Evolutionary conservation across 495 filamentous ascomycete species (phyloP).

Genomic region (Elaphomyces granulatus): DNA sequence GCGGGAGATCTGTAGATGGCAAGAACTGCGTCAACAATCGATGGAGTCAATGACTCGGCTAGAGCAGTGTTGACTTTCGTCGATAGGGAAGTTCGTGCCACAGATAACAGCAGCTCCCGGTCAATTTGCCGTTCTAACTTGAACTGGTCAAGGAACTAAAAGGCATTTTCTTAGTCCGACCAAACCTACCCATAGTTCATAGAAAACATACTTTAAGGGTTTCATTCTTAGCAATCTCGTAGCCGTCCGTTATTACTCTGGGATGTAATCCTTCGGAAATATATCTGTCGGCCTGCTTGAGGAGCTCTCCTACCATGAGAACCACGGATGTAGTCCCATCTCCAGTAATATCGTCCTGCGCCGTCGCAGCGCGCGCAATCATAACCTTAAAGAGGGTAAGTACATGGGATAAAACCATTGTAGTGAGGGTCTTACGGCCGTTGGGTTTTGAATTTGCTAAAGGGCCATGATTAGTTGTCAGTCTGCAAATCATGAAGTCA

Average conservation of each 20-base stretch:
- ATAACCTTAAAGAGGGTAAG: slow-evolving; percentile 47
- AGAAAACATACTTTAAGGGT: slow-evolving; percentile 55
- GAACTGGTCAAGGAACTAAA: slow-evolving; percentile 84
- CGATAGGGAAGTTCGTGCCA: slow-evolving; percentile 85
- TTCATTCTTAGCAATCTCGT: slow-evolving; percentile 91
- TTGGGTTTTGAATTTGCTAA: slow-evolving; percentile 72
- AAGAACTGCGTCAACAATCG: slow-evolving; percentile 90
- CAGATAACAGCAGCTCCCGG: slow-evolving; percentile 82
- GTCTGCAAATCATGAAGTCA: background rate
- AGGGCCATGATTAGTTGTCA: slow-evolving; percentile 29
- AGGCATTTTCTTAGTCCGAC: too few species aligned
- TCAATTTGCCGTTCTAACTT: slow-evolving; percentile 79
- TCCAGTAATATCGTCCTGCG: slow-evolving; percentile 95
- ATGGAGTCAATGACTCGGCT: slow-evolving; percentile 79
- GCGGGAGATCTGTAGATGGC: slow-evolving; percentile 78
- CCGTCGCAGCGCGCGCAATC: slow-evolving; percentile 95
- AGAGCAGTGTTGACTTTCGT: slow-evolving; percentile 84
- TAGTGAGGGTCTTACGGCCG: slow-evolving; percentile 45
- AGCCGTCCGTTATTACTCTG: slow-evolving; percentile 92
- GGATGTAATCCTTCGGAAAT: slow-evolving; percentile 93
- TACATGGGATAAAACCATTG: slow-evolving; percentile 1
- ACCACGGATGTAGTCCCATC: slow-evolving; percentile 98
- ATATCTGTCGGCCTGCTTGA: slow-evolving; percentile 94
- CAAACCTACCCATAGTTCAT: background rate
- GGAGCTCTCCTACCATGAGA: slow-evolving; percentile 82